Base-by-base conservation (phyloP, 345 rosid species). In the Hibiscus mutabilis region DNA sequence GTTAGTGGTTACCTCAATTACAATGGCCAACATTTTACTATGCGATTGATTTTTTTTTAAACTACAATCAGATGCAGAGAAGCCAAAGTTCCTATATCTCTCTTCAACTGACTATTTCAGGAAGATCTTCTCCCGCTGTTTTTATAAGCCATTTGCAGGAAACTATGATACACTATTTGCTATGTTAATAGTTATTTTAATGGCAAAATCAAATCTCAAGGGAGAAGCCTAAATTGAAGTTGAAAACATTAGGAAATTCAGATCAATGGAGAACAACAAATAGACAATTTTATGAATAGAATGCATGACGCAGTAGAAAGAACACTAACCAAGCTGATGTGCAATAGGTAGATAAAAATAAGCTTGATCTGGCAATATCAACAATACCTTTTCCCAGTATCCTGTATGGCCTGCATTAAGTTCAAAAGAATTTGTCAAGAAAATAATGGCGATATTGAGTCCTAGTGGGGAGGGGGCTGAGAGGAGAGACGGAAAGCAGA, bases 281-380 rank as follows among this genome's bases (percentile, higher is more conserved):
- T 2, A 44, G 4, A 15, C 61, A 56, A 46, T 52, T 27, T 13
- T 56, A 49, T 29, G 14, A 66, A 51, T 19, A 59, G 9, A 77
- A 68, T 31, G 65, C 65, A 68, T 68, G 18, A 29, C 22, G 4
- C n/a, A 71, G 61, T 37, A 55, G 74, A 74, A 75, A 18, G 44
- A 68, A n/a, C 61, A 46, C 88, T 79, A 74, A 89, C 98, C 98
- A 93, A 66, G 98, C 95, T 66, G 97, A 94, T 68, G 98, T 67
- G 79, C 95, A 88, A 82, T 94, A 94, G 19, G 77, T 78, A 35
- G 97, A 86, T 44, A 94, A 87, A 86, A 94, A 94, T 78, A 90
- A 86, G 86, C 95, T 94, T 77, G 98, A 94, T 84, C 97, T 86
- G 49, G 91, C 88, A 31, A 93, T 94, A 55, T 97, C 97, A 57